Evolutionary conservation across 2,329 filamentous ascomycete species (phyloP), one percentile per base, ranked within the genome.

Genomic region (Apiospora arundinis): DNA sequence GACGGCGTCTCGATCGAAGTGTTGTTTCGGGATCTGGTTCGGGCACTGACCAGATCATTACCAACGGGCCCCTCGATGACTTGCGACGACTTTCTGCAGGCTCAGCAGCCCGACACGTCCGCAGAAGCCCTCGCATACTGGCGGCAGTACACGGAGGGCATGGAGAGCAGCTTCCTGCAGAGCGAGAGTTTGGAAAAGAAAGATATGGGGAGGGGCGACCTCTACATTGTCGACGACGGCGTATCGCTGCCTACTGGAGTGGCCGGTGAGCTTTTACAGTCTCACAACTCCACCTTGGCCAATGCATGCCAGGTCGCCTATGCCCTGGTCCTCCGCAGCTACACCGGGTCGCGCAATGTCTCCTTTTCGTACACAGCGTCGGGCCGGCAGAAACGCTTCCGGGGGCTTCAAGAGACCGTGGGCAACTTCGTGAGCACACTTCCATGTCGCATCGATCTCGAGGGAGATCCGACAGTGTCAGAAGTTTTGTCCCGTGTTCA

Each of bases 221-320:
- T 42, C 12, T 42, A 42, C 40, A 14, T 42, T 14, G 9, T 42
- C 40, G 40, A 42, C 40, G 40, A 42, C 40, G 9, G 12, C 9
- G 40, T 42, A 14, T 42, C 40, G 40, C 40, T 42, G 12, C 40
- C 40, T 8, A 2, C 40, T 14, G 40, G 9, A 14, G 40, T 42
- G 9, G 40, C 40, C 9, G 40, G 9, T 42, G 9, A 42, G 9
- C 40, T 42, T 42, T 42, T 14, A 14, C 40, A n/a, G 40, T 37
- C 21, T 32, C n/a, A 46, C 56, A 46, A 28, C 69, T 23, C 60
- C 16, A 70, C 69, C 12, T 40, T 70, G 42, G 69, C 42, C 1
- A 70, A 46, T 21, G 69, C 45, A 16, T 70, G 69, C 69, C 52
- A 70, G 40, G 52, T 70, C 37, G 69, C 69, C 18, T 70, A 67